phyloP scores from a whole-genome alignment of 176 grass and related monocot genomes.

The Tuctoria greenei region DNA sequence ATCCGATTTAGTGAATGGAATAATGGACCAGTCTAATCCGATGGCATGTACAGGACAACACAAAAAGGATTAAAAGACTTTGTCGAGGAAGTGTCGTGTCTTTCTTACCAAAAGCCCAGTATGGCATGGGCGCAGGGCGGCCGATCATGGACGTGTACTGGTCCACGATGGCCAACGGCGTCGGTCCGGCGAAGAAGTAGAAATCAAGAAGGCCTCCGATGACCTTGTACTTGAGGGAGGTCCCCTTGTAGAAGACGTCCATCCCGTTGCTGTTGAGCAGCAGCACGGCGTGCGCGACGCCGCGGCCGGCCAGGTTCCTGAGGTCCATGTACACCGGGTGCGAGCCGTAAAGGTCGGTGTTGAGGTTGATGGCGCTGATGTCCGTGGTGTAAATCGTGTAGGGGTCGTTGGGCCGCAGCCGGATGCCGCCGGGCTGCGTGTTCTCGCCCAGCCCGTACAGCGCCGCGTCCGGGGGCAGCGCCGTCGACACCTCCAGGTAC shows the following conservation, averaged over 20 bases:
- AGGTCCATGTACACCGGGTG: constrained; percentile 94
- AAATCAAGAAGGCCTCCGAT: constrained; percentile 89
- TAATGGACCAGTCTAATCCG: background rate
- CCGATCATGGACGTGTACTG: constrained; percentile 87
- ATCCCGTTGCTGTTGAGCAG: constrained; percentile 96
- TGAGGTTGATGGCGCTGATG: constrained; percentile 76
- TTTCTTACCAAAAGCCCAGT: constrained; percentile 79
- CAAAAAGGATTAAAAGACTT: background rate
- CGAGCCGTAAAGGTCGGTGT: constrained; percentile 90
- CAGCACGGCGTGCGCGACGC: constrained; percentile 74
- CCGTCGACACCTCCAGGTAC: constrained; percentile 76
- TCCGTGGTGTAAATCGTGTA: constrained; percentile 92
- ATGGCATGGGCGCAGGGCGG: constrained; percentile 81
- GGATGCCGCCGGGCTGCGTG: constrained; percentile 78
- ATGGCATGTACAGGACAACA: background rate
- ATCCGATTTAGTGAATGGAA: background rate
- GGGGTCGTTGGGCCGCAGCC: constrained; percentile 73
- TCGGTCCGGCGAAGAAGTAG: constrained; percentile 82
- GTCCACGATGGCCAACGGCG: constrained; percentile 70
- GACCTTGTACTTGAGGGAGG: constrained; percentile 78
- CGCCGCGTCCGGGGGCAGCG: constrained; percentile 55
- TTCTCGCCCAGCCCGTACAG: constrained; percentile 91
- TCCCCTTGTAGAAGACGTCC: constrained; percentile 79
- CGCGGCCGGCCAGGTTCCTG: constrained; percentile 44
- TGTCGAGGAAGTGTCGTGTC: background rate